These are phyloP conservation scores for Colletotrichum godetiae DNA, from an alignment of 2,329 filamentous ascomycete genomes.

Conservation along the genomic window DNA sequence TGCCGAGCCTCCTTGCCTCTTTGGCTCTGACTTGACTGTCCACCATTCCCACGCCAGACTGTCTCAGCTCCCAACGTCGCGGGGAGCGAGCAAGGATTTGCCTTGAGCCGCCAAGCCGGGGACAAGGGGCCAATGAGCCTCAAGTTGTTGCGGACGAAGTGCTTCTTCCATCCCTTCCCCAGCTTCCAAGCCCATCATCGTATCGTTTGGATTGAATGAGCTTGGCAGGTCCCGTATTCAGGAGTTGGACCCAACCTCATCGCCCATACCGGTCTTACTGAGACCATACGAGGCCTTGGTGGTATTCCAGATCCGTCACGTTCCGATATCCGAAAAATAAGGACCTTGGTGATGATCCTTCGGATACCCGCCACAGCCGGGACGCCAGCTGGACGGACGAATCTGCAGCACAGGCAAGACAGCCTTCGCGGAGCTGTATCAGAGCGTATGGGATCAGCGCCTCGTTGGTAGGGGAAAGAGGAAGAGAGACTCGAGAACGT, in stretches of 20 bases:
- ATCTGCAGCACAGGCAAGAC: constrained; percentile 24
- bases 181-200: constrained; percentile 29
- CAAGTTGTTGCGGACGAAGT: constrained; percentile 11
- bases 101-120: constrained; percentile 19
- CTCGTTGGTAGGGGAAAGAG: constrained; percentile 15
- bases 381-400: constrained; percentile 8
- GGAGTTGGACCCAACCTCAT: not conserved
- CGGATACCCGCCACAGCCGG: constrained; percentile 15
- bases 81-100: constrained; percentile 24
- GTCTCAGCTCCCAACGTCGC: constrained; percentile 35
- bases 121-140: constrained; percentile 20
- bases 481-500: constrained; percentile 22
- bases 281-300: constrained; percentile 10
- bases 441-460: constrained; percentile 33
- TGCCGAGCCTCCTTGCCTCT: constrained; percentile 27
- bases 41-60: constrained; percentile 31
- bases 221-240: constrained; percentile 28
- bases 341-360: constrained; percentile 9
- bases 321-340: constrained; percentile 14
- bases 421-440: constrained; percentile 33
- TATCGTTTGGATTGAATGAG: constrained; percentile 31
- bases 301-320: constrained; percentile 2
- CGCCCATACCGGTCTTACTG: not conserved
- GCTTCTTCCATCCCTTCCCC: constrained; percentile 32
- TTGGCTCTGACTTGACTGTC: constrained; percentile 33